phyloP scores from a whole-genome alignment of 1,139 yeast genomes.

The Candida tropicalis region DNA sequence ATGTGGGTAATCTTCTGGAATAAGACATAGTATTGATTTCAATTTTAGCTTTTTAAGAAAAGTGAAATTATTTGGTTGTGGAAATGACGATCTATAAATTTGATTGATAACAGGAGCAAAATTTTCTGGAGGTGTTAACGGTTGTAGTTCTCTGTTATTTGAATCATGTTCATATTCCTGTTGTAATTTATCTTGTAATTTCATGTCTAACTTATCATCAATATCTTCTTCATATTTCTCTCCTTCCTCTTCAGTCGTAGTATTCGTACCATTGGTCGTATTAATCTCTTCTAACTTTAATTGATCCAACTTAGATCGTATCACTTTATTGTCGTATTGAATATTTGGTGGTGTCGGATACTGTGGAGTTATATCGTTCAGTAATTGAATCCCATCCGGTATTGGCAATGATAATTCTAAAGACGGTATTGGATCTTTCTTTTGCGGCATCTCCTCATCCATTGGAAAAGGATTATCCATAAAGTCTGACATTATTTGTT shows the following conservation, averaged over 20 bases:
- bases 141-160: slow-evolving; percentile 16
- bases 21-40: slow-evolving; percentile 77
- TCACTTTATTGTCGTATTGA: slow-evolving; percentile 26
- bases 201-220: slow-evolving; percentile 44
- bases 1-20: slow-evolving; percentile 89
- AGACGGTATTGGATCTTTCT: slow-evolving; percentile 7
- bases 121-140: slow-evolving; percentile 81
- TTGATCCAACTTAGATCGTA: slow-evolving; percentile 39
- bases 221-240: slow-evolving; percentile 42
- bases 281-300: slow-evolving; percentile 26
- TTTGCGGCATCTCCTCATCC: slow-evolving; percentile 41
- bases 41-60: slow-evolving; percentile 65
- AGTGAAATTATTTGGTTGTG: slow-evolving; percentile 77
- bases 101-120: slow-evolving; percentile 81
- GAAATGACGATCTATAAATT: slow-evolving; percentile 88
- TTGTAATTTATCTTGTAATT: slow-evolving; percentile 25
- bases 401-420: slow-evolving; percentile 5
- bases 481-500: slow-evolving; percentile 29
- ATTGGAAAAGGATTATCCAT: slow-evolving; percentile 49
- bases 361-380: slow-evolving; percentile 21
- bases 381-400: slow-evolving; percentile 4
- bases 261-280: slow-evolving; percentile 19
- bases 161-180: slow-evolving; percentile 20
- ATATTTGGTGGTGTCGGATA: slow-evolving; percentile 19
- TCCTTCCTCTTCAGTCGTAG: slow-evolving; percentile 27